Conservation (phyloP, 1,284 basidiomycete species). For the Dichomitus squalens region DNA sequence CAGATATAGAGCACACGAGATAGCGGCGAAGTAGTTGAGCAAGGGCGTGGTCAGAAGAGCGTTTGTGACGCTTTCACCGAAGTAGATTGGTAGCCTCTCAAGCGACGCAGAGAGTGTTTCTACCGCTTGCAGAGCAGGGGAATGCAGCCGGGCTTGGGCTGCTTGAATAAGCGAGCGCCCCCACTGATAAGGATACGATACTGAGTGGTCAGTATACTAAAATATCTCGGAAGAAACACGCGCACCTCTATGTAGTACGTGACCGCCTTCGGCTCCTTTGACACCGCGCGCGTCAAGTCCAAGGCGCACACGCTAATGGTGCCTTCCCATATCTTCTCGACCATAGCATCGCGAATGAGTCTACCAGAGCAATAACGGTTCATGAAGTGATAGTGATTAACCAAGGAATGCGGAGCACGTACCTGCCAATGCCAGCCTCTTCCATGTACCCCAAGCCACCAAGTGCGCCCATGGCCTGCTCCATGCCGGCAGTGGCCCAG, state of each 20-base stretch:
- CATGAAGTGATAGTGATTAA: not conserved
- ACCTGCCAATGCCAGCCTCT: slow-evolving; percentile 67
- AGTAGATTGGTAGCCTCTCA: slow-evolving; percentile 30
- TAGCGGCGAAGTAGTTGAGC: slow-evolving; percentile 55
- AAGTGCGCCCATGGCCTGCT: slow-evolving; percentile 73
- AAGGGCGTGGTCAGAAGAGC: slow-evolving; percentile 55
- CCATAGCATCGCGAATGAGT: slow-evolving; percentile 63
- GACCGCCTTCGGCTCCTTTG: slow-evolving; percentile 38
- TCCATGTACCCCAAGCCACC: slow-evolving; percentile 87
- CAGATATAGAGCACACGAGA: slow-evolving; percentile 54
- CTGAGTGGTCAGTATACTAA: not conserved
- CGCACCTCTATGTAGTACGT: slow-evolving; percentile 40
- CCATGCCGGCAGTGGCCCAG: slow-evolving; percentile 62
- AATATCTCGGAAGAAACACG: not conserved
- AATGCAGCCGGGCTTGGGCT: slow-evolving; percentile 28
- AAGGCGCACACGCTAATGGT: slow-evolving; percentile 69
- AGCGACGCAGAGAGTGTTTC: slow-evolving; percentile 32
- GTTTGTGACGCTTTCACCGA: slow-evolving; percentile 40
- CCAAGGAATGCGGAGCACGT: slow-evolving; percentile 25
- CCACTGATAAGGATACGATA: slow-evolving; percentile 49
- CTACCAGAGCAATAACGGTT: slow-evolving; percentile 27
- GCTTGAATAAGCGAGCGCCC: slow-evolving; percentile 44
- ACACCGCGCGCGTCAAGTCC: slow-evolving; percentile 61
- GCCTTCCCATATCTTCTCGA: slow-evolving; percentile 86
- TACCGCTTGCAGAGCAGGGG: not conserved